Percentiles rank a stretch among this genome's conserved stretches.
Evolutionary conservation across 2,329 filamentous ascomycete species (phyloP).

Genomic region (Thyridium curvatum): DNA sequence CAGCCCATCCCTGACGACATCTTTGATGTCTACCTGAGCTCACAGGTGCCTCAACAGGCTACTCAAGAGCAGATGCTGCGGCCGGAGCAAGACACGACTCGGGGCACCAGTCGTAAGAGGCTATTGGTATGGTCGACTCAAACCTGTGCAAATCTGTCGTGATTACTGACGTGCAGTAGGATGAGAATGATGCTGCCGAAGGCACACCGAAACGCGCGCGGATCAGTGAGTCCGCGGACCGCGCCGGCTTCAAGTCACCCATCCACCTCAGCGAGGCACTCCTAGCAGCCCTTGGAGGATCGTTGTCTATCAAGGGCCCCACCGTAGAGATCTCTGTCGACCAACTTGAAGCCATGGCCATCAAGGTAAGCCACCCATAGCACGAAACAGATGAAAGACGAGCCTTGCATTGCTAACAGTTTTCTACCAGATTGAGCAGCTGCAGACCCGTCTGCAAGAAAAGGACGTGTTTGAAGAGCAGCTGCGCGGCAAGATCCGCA

Average conservation of each 20-base stretch:
- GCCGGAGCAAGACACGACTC: slow-evolving; percentile 4
- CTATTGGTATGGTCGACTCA: slow-evolving; percentile 4
- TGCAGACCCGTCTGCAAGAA: slow-evolving; percentile 27
- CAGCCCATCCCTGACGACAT: slow-evolving; percentile 39
- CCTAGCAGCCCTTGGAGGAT: slow-evolving; percentile 6
- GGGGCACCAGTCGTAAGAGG: slow-evolving; percentile 32
- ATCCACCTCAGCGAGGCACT: slow-evolving; percentile 6
- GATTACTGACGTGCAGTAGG: slow-evolving; percentile 9
- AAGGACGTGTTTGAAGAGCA: slow-evolving; percentile 15
- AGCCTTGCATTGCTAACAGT: slow-evolving; percentile 6
- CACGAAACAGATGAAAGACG: too few species aligned
- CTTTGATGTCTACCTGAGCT: slow-evolving; percentile 38
- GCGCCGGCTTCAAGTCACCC: slow-evolving; percentile 2
- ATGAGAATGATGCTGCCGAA: slow-evolving; percentile 23
- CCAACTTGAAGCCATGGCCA: slow-evolving; percentile 22
- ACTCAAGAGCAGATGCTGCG: slow-evolving; percentile 9
- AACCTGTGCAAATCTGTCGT: too few species aligned
- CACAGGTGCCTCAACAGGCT: slow-evolving; percentile 24
- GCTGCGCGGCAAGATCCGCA: slow-evolving; percentile 29
- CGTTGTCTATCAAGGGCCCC: slow-evolving; percentile 1
- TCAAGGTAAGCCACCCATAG: slow-evolving; percentile 8
- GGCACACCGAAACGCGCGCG: slow-evolving; percentile 21
- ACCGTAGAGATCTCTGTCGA: slow-evolving; percentile 19
- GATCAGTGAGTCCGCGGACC: slow-evolving; percentile 16
- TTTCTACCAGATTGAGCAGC: slow-evolving; percentile 26